Conservation (phyloP, 148 eudicot genomes). For the Hydrangea macrophylla region DNA sequence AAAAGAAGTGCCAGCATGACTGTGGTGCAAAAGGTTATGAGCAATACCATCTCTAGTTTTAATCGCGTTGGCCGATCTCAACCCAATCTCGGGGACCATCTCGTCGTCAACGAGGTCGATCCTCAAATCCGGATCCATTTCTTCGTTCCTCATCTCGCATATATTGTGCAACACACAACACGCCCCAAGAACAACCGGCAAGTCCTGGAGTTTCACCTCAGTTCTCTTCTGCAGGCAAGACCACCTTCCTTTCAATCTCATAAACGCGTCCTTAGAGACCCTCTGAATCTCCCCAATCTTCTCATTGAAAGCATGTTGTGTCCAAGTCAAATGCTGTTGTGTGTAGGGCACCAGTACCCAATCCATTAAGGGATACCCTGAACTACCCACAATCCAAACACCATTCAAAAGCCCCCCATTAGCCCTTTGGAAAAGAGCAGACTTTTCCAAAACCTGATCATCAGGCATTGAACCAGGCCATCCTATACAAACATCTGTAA, state of each 20-base stretch:
- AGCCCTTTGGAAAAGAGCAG: constrained; percentile 70
- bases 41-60: constrained; percentile 81
- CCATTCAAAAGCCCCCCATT: constrained; percentile 65
- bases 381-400: constrained; percentile 70
- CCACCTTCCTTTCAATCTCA: constrained; percentile 86
- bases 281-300: constrained; percentile 63
- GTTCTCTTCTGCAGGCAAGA: constrained; percentile 80
- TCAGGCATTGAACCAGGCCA: constrained; percentile 96
- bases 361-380: constrained; percentile 79
- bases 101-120: constrained; percentile 73
- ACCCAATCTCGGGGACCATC: constrained; percentile 60
- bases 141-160: constrained; percentile 72
- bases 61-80: constrained; percentile 53
- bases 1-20: constrained; percentile 83
- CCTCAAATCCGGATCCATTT: constrained; percentile 36
- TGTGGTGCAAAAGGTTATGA: constrained; percentile 81
- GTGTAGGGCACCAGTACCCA: constrained; percentile 85
- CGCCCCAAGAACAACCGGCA: constrained; percentile 89
- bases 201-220: constrained; percentile 80
- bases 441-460: constrained; percentile 78
- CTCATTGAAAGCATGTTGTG: constrained; percentile 86
- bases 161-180: constrained; percentile 93
- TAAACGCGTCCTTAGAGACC: constrained; percentile 65
- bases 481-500: constrained; percentile 83
- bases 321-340: constrained; percentile 78